Evolutionary conservation across 1,284 basidiomycete genomes (phyloP).

Genomic region (Apiotrichum veenhuisii): DNA sequence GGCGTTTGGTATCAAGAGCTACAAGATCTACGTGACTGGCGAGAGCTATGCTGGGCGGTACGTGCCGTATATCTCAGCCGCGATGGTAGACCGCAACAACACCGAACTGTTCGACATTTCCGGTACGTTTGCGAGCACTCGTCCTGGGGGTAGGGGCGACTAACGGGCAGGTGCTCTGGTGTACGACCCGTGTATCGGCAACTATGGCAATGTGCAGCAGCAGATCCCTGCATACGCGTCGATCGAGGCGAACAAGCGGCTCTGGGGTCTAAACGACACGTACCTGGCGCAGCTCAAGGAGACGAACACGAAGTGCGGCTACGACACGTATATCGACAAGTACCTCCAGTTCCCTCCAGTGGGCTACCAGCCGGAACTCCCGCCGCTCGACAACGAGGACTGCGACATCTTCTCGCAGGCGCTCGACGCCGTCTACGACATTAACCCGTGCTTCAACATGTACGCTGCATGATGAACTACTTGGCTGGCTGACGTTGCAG

Average conservation of each 20-base stretch:
- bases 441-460: conserved; percentile 71
- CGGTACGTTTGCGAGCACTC: too few species aligned
- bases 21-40: conserved; percentile 35
- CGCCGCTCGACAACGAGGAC: conserved; percentile 43
- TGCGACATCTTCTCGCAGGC: conserved; percentile 67
- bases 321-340: conserved; percentile 60
- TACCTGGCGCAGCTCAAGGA: conserved; percentile 61
- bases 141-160: too few species aligned
- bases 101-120: conserved; percentile 21
- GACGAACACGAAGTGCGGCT: conserved; percentile 58
- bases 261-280: conserved; percentile 48
- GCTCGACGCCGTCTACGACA: conserved; percentile 57
- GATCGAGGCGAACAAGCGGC: conserved; percentile 11
- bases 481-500: conserved; percentile 16
- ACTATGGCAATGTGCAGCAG: conserved; percentile 57
- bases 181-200: conserved; percentile 28
- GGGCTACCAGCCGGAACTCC: conserved; percentile 40
- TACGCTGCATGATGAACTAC: conserved; percentile 60
- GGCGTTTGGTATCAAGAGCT: conserved; percentile 23
- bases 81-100: conserved; percentile 27
- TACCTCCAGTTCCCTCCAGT: conserved; percentile 62
- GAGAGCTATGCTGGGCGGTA: conserved; percentile 48
- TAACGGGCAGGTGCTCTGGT: conserved; percentile 31
- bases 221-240: conserved; percentile 58
- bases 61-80: conserved; percentile 47